phyloP scores from a whole-genome alignment of 2,329 filamentous ascomycete genomes.

The Apiospora hydei region DNA sequence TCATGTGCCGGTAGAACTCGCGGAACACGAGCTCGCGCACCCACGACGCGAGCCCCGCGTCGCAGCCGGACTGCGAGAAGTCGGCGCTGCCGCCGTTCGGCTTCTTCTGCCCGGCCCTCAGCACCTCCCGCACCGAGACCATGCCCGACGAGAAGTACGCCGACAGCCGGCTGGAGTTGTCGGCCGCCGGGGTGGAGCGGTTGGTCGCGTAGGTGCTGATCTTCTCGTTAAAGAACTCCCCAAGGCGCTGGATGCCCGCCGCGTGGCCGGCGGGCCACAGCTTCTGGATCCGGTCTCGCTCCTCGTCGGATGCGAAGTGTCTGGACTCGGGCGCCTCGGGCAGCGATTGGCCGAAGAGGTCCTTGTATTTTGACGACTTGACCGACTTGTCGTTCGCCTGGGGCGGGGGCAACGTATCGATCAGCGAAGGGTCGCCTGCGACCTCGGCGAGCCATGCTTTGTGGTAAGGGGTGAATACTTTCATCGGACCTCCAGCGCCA shows the following conservation, averaged over 20 bases:
- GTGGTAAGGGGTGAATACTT: slow-evolving; percentile 39
- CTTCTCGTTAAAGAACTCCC: slow-evolving; percentile 41
- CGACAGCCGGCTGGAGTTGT: slow-evolving; percentile 44
- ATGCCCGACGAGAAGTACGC: slow-evolving; percentile 44
- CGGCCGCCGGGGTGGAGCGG: slow-evolving; percentile 41
- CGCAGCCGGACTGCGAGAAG: slow-evolving; percentile 28
- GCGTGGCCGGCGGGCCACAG: slow-evolving; percentile 47
- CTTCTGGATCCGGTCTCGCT: slow-evolving; percentile 38
- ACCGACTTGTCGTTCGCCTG: slow-evolving; percentile 43
- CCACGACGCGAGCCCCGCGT: slow-evolving; percentile 33
- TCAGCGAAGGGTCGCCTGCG: slow-evolving; percentile 54
- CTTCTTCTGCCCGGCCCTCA: slow-evolving; percentile 28
- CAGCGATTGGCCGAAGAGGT: slow-evolving; percentile 39
- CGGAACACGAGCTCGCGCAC: slow-evolving; percentile 39
- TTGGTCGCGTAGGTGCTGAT: slow-evolving; percentile 42
- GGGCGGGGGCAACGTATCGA: slow-evolving; percentile 48
- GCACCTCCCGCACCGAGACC: slow-evolving; percentile 35
- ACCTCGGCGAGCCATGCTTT: slow-evolving; percentile 46
- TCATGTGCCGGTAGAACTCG: slow-evolving; percentile 39
- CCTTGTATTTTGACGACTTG: slow-evolving; percentile 26
- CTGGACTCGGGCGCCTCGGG: slow-evolving; percentile 42
- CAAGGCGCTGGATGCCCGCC: slow-evolving; percentile 41
- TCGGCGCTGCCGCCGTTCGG: slow-evolving; percentile 28
- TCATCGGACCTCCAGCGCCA: slow-evolving; percentile 32
- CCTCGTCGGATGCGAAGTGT: slow-evolving; percentile 41